A percentile compares a stretch with the other conserved stretches of the same genome.
Evolutionary conservation across 2,329 filamentous ascomycete genomes (phyloP).

Genomic region (Curvularia sp.): DNA sequence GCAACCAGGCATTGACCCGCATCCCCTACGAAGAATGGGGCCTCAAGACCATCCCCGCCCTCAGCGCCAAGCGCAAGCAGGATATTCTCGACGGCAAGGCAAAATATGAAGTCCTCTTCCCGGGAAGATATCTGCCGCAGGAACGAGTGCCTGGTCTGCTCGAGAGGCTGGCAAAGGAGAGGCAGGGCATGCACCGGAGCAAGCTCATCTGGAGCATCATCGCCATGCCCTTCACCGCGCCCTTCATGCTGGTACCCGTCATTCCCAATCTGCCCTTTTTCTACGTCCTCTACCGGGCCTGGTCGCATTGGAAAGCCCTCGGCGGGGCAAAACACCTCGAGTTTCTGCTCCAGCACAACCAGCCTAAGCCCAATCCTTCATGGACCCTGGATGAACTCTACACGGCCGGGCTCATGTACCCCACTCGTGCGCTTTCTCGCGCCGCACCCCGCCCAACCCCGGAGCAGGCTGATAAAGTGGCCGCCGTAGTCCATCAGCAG

Average conservation of each 20-base stretch:
- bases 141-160: conserved; percentile 71
- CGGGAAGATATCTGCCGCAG: conserved; percentile 70
- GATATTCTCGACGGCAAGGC: conserved; percentile 69
- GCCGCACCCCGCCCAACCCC: conserved; percentile 47
- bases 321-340: conserved; percentile 84
- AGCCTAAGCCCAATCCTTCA: conserved; percentile 71
- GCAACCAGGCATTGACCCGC: conserved; percentile 81
- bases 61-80: conserved; percentile 70
- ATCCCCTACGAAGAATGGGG: conserved; percentile 99
- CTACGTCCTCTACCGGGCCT: conserved; percentile 89
- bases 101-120: conserved; percentile 78
- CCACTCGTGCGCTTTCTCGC: conserved; percentile 50
- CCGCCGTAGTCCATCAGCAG: conserved; percentile 48
- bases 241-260: conserved; percentile 82
- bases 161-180: conserved; percentile 75
- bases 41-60: conserved; percentile 88
- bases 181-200: conserved; percentile 77
- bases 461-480: conserved; percentile 50
- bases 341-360: conserved; percentile 76
- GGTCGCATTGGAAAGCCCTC: conserved; percentile 64
- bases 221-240: conserved; percentile 72
- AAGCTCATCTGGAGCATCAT: conserved; percentile 76
- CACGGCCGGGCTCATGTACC: conserved; percentile 57
- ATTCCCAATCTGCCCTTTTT: conserved; percentile 96
- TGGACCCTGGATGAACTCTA: conserved; percentile 78